Evolutionary conservation across 306 rosid species (phyloP), one percentile per base, ranked within the genome.

Genomic region (Pyrus bretschneideri): DNA sequence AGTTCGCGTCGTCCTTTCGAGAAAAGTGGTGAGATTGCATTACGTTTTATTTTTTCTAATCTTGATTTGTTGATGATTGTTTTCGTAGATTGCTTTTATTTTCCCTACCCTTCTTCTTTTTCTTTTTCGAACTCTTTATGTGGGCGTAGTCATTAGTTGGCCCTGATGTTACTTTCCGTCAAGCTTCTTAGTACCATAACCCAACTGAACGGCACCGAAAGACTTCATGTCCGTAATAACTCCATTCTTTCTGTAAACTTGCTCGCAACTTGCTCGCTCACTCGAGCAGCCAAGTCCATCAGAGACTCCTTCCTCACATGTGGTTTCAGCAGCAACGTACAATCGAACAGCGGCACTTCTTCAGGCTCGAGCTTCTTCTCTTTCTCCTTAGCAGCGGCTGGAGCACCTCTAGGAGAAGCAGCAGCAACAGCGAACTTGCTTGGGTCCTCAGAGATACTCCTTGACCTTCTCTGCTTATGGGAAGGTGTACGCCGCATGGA

Each of bases 141-240:
- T 35, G 38, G 38, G 8, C 38, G 38, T 35, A 1, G 38, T 35
- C 38, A 35, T 35, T 35, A 5, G 38, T 35, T 35, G 38, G 38
- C 38, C 97, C 98, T 95, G 89, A 78, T 42, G 90, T 80, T 75
- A 87, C 67, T 93, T 84, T 31, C 98, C 97, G 73, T 95, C 98
- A 31, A 87, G 93, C 85, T 95, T 92, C 82, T 82, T 90, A 21
- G 92, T 76, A 29, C 97, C 98, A 76, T 95, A 95, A 54, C 97
- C 97, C 85, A 95, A 82, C 4, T 92, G 96, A 76, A 95, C 86
- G 1, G 14, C 22, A 74, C 97, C 98, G 27, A 83, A 82, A 9
- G 89, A 84, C 83, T 84, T 85, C 2, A 95, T 2, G 67, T 83
- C 87, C 29, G 93, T 81, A 59, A 92, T 81, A 75, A 95, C 88